phyloP scores from a whole-genome alignment of 1,284 basidiomycete species.

The Cutaneotrichosporon arboriforme region DNA sequence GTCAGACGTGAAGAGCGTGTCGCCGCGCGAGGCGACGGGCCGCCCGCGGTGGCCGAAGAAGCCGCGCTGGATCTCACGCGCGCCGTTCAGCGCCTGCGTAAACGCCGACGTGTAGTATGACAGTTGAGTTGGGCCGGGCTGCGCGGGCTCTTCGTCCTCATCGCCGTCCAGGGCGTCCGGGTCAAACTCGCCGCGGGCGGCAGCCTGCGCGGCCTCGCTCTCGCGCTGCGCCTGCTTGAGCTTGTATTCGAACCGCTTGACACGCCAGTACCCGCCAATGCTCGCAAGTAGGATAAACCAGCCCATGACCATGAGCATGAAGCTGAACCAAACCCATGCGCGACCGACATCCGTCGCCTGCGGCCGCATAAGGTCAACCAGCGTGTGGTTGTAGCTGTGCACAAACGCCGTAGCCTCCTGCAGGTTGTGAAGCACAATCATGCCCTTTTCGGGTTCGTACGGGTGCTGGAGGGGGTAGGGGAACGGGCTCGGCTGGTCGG shows the following conservation, averaged over 20 bases:
- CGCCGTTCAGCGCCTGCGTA: slow-evolving; percentile 28
- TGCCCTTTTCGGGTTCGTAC: slow-evolving; percentile 6
- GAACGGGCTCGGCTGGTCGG: neutral
- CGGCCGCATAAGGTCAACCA: slow-evolving; percentile 31
- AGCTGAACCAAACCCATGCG: slow-evolving; percentile 74
- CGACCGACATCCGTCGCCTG: slow-evolving; percentile 45
- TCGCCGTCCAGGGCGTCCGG: slow-evolving; percentile 11
- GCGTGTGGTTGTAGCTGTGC: slow-evolving; percentile 40
- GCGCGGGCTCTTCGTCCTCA: slow-evolving; percentile 12
- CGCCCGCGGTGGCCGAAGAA: slow-evolving; percentile 41
- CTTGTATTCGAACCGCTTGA: slow-evolving; percentile 58
- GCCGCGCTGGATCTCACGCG: slow-evolving; percentile 35
- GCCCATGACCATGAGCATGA: slow-evolving; percentile 85
- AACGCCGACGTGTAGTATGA: slow-evolving; percentile 39
- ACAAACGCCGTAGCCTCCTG: slow-evolving; percentile 47
- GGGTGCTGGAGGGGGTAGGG: neutral
- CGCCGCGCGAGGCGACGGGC: slow-evolving; percentile 13
- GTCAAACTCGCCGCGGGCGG: slow-evolving; percentile 16
- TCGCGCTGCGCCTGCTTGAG: slow-evolving; percentile 36
- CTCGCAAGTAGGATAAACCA: slow-evolving; percentile 84
- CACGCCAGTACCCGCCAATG: slow-evolving; percentile 71
- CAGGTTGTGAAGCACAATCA: slow-evolving; percentile 38
- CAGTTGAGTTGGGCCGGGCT: slow-evolving; percentile 23
- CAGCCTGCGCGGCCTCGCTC: slow-evolving; percentile 36
- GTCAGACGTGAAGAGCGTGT: slow-evolving; percentile 23